Evolutionary conservation across 768 basidiomycete genomes (phyloP), one percentile per base, ranked within the genome.

Genomic region (Collybiopsis luxurians): DNA sequence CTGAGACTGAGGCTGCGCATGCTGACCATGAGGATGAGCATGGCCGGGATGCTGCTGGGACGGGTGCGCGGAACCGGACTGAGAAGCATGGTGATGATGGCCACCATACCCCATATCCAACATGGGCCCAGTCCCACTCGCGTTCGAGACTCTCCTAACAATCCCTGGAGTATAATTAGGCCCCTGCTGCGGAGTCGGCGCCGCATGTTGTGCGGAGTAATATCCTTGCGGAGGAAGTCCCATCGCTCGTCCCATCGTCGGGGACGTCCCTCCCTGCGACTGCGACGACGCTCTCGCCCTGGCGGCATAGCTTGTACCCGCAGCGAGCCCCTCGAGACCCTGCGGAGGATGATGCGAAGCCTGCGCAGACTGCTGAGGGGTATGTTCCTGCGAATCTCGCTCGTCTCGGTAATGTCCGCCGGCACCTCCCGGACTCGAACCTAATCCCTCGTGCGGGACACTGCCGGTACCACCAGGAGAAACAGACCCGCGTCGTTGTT

Each of bases 401-500:
- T 53, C 40, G 38, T 53, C 34, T 31, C 38, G 40, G 39, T 54
- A 38, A 28, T 40, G 40, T 15, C 23, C n/a, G n/a, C n/a, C n/a
- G n/a, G n/a, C n/a, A n/a, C n/a, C 28, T 9, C 52, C 50, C 3
- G 50, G 50, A 39, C 50, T 51, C 21, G 50, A 40, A 7, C 36
- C 40, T 21, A 21, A n/a, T 42, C 40, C 50, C n/a, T 51, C 50
- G 17, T 39, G 50, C 21, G 50, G 23, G 24, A 36, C 31, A 43
- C 53, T 26, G 4, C 53, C 51, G 13, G 51, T 26, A 40, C 51
- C 49, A 51, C 49, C 53, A 38, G 53, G 53, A 44, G 43, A 43
- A 15, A 45, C 53, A 27, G 43, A 54, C 9, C 40, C 53, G n/a
- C 43, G 79, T 76, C 55, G 75, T 67, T 1, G 74, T 72, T n/a